Conservation (phyloP, 331 rosid genomes). For the Phaseolus coccineus region DNA sequence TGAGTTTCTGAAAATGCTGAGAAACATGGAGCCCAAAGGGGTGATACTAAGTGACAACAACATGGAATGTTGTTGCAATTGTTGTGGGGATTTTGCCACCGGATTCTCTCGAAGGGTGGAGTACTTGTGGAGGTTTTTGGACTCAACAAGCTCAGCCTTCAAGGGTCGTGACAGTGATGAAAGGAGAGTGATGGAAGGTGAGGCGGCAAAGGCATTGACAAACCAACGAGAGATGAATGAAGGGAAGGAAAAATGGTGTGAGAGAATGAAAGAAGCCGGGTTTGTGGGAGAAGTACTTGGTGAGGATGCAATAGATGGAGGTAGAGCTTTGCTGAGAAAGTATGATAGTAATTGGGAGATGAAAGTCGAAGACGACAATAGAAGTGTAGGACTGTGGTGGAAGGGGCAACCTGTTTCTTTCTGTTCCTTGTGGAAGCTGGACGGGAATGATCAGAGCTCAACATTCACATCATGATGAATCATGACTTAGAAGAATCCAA, state of each 20-base stretch:
- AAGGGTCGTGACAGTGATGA: constrained; percentile 82
- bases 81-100: constrained; percentile 67
- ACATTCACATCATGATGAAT: constrained; percentile 14
- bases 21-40: constrained; percentile 72
- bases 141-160: constrained; percentile 81
- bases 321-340: constrained; percentile 81
- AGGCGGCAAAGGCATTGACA: constrained; percentile 81
- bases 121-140: constrained; percentile 80
- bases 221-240: constrained; percentile 77
- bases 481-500: background rate
- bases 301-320: constrained; percentile 82
- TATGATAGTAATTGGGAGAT: constrained; percentile 89
- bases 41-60: constrained; percentile 82
- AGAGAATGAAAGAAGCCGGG: constrained; percentile 75
- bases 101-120: constrained; percentile 73
- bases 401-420: constrained; percentile 83
- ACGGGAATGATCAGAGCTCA: constrained; percentile 37
- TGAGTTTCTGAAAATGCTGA: constrained; percentile 59
- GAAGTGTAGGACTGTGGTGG: constrained; percentile 78
- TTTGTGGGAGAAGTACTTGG: constrained; percentile 62
- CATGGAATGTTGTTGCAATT: constrained; percentile 75
- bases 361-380: constrained; percentile 71
- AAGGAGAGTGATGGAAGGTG: constrained; percentile 91
- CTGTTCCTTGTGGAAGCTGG: constrained; percentile 77
- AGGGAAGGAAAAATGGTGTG: constrained; percentile 82